phyloP scores from a whole-genome alignment of 371 early-diverging fungal species.

The Mortierella sp. region DNA sequence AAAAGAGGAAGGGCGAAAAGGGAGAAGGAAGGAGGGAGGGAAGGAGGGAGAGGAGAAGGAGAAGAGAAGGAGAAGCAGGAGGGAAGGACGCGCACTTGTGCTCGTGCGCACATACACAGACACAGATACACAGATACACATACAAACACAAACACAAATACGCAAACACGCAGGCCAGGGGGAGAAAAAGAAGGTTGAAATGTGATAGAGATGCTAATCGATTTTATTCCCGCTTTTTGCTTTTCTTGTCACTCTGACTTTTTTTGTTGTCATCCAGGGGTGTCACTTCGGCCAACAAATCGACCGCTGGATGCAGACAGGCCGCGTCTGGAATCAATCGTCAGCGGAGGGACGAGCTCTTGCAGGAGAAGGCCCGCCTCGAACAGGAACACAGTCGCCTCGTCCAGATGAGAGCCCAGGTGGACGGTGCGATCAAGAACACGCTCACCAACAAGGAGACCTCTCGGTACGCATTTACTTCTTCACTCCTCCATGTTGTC shows the following conservation, averaged over 20 bases:
- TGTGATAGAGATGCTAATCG: neutral
- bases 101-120: neutral
- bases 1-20: neutral
- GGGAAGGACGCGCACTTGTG: neutral
- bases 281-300: conserved; percentile 18
- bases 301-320: conserved; percentile 24
- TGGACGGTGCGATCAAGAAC: conserved; percentile 37
- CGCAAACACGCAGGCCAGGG: neutral
- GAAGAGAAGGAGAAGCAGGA: neutral
- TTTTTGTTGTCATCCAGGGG: conserved; percentile 44
- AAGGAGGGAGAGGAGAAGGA: neutral
- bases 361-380: conserved; percentile 40
- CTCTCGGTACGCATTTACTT: conserved; percentile 25
- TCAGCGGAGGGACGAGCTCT: conserved; percentile 41
- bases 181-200: neutral
- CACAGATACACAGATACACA: neutral
- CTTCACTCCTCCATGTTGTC: neutral
- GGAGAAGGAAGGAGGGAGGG: neutral
- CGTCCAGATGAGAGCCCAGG: conserved; percentile 31
- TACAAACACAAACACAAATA: neutral
- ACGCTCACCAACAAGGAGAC: conserved; percentile 48
- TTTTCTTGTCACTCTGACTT: conserved; percentile 2
- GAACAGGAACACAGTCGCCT: conserved; percentile 33
- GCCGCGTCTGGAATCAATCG: conserved; percentile 24
- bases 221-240: conserved; percentile 27